Evolutionary conservation across 371 early-diverging fungal genomes (phyloP).

Genomic region (Mortierella sp.): DNA sequence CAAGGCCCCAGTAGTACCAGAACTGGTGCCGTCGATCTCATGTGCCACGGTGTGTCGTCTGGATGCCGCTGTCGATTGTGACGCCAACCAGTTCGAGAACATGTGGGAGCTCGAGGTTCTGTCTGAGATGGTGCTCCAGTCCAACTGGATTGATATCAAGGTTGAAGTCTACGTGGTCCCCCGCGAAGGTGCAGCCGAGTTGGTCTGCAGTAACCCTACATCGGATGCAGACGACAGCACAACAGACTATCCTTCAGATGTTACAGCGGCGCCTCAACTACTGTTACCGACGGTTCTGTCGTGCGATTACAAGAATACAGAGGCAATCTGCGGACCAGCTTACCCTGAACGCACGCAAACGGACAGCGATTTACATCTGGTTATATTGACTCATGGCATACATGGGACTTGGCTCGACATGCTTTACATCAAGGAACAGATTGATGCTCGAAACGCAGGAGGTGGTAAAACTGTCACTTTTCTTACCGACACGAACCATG

Average conservation of each 20-base stretch:
- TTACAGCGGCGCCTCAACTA: conserved; percentile 16
- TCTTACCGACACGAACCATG: conserved; percentile 55
- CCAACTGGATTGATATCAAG: conserved; percentile 40
- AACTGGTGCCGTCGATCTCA: conserved; percentile 33
- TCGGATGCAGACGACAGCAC: not conserved
- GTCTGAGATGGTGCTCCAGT: conserved; percentile 44
- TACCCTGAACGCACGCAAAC: conserved; percentile 7
- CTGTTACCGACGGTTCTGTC: conserved; percentile 21
- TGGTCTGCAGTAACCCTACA: not conserved
- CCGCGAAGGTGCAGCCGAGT: conserved; percentile 7
- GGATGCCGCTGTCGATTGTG: conserved; percentile 15
- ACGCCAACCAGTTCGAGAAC: conserved; percentile 18
- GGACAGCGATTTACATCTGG: conserved; percentile 40
- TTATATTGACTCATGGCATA: conserved; percentile 55
- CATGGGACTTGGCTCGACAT: conserved; percentile 55
- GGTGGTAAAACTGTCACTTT: conserved; percentile 38
- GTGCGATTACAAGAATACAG: conserved; percentile 46
- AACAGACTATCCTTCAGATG: conserved; percentile 4
- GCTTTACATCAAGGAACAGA: conserved; percentile 57
- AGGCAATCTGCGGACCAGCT: conserved; percentile 35
- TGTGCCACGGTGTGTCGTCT: conserved; percentile 35
- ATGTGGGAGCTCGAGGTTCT: conserved; percentile 52
- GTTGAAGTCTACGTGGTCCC: conserved; percentile 31
- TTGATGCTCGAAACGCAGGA: conserved; percentile 37
- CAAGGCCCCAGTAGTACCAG: conserved; percentile 23